Conservation (phyloP, 371 early-diverging fungal species). For the Apophysomyces ossiformis region DNA sequence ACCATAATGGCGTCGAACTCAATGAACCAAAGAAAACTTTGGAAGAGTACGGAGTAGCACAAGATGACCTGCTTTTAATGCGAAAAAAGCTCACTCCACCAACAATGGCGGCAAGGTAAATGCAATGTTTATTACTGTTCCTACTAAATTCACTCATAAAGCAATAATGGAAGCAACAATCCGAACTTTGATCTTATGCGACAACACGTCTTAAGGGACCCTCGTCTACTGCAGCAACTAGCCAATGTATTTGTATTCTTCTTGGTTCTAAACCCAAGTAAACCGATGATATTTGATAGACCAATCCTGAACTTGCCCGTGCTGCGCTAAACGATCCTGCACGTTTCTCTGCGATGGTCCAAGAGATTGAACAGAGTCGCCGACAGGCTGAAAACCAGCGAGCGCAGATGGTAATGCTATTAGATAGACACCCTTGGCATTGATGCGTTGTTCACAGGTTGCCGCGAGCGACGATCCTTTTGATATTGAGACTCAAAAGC, state of each 20-base stretch:
- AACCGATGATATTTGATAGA: constrained; percentile 36
- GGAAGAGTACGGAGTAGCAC: constrained; percentile 65
- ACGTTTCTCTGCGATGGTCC: constrained; percentile 67
- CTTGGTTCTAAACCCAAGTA: not conserved
- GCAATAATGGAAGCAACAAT: constrained; percentile 21
- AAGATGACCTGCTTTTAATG: constrained; percentile 79
- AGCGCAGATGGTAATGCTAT: constrained; percentile 53
- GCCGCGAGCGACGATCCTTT: constrained; percentile 81
- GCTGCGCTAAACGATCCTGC: constrained; percentile 73
- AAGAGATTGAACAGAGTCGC: constrained; percentile 63
- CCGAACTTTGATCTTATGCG: constrained; percentile 74
- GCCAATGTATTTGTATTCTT: constrained; percentile 48
- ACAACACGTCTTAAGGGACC: constrained; percentile 74
- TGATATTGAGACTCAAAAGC: constrained; percentile 87
- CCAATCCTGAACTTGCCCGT: constrained; percentile 73
- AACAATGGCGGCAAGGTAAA: constrained; percentile 15
- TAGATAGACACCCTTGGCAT: not conserved
- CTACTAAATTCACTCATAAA: not conserved
- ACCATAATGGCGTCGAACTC: constrained; percentile 66
- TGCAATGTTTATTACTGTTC: not conserved
- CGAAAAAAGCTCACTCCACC: constrained; percentile 29
- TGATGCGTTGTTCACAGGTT: constrained; percentile 24
- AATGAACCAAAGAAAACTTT: constrained; percentile 67
- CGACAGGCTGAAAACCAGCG: constrained; percentile 62
- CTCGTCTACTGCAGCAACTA: constrained; percentile 66